Evolutionary conservation across 148 eudicot species (phyloP).

Genomic region (Camellia granthamiana): DNA sequence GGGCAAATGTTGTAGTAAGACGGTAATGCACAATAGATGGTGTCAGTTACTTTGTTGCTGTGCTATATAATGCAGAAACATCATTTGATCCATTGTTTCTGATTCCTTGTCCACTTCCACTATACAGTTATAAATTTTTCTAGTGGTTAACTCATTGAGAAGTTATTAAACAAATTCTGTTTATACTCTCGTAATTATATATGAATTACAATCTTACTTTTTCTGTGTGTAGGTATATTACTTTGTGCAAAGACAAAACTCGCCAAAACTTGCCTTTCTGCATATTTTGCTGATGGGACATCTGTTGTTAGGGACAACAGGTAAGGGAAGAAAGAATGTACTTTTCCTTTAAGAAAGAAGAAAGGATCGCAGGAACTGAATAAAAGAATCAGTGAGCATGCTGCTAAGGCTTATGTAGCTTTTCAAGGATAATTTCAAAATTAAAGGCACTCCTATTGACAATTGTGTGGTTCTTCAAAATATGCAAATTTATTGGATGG

Average conservation of each 20-base stretch:
- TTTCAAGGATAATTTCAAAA: neutral
- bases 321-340: constrained; percentile 34
- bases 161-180: neutral
- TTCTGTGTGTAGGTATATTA: constrained; percentile 56
- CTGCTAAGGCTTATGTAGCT: neutral
- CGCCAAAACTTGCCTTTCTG: constrained; percentile 71
- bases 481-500: neutral
- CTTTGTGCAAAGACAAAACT: constrained; percentile 94
- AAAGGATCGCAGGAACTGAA: neutral
- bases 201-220: neutral
- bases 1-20: neutral
- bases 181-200: neutral
- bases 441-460: neutral
- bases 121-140: neutral
- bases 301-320: constrained; percentile 48
- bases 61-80: neutral
- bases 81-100: neutral
- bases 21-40: neutral
- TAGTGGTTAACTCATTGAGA: neutral
- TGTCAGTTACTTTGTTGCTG: neutral
- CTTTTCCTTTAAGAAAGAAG: no score
- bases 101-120: neutral
- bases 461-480: neutral
- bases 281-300: constrained; percentile 85
- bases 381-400: neutral